Conservation (phyloP, 805 yeast genomes). For the Schwanniomyces sp. region DNA sequence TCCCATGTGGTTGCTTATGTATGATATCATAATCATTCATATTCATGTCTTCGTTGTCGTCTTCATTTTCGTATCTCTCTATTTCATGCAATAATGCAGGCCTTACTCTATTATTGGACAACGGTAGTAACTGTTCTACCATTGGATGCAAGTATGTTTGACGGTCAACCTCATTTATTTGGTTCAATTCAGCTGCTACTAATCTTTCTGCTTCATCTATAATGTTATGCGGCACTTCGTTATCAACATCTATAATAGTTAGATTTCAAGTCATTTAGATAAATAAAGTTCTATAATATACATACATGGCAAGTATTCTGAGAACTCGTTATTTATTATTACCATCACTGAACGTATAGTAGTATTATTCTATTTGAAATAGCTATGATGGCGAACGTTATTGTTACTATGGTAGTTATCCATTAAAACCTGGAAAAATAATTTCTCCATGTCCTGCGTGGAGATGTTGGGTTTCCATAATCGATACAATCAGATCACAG, state of each 20-base stretch:
- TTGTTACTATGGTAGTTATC: background rate
- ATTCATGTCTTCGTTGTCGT: conserved; percentile 11
- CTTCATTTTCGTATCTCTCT: conserved; percentile 27
- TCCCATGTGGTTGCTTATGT: conserved; percentile 2
- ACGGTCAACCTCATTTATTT: conserved; percentile 2
- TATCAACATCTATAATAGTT: conserved; percentile 28
- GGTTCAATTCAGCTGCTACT: conserved; percentile 23
- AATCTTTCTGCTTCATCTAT: conserved; percentile 34
- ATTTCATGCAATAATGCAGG: conserved; percentile 13
- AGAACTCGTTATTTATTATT: conserved; percentile 25
- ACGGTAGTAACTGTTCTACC: conserved; percentile 19
- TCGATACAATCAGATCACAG: background rate
- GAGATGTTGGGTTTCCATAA: background rate
- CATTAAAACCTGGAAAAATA: background rate
- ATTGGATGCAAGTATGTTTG: conserved; percentile 17
- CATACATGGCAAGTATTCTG: conserved; percentile 44
- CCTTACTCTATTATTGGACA: conserved; percentile 3
- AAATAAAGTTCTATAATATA: conserved; percentile 3
- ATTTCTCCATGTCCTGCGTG: background rate
- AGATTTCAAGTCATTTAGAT: background rate
- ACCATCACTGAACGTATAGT: background rate
- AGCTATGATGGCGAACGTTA: background rate
- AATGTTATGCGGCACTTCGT: conserved; percentile 33
- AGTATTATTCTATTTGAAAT: background rate
- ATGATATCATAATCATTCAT: conserved; percentile 14